Conservation (phyloP, 2,329 filamentous ascomycete species). For the Ramularia endophylla region DNA sequence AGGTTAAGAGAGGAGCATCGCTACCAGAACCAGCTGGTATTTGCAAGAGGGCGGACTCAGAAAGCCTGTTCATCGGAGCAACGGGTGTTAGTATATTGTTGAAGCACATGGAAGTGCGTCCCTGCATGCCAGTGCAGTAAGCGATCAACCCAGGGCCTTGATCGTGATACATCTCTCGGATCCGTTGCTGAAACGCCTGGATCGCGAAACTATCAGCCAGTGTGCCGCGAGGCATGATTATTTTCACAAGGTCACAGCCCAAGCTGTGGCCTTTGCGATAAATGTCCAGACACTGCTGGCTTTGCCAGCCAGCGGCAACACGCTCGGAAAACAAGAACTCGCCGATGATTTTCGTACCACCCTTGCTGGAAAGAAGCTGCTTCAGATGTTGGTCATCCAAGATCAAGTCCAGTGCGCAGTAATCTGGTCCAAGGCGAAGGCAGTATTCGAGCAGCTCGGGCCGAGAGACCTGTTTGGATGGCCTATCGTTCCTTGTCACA, state of each 20-base stretch:
- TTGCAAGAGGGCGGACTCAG: conserved; percentile 1
- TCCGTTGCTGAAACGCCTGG: conserved; percentile 48
- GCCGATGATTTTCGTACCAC: conserved; percentile 57
- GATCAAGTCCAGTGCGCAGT: conserved; percentile 53
- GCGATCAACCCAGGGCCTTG: conserved; percentile 24
- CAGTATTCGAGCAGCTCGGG: conserved; percentile 50
- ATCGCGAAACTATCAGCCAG: conserved; percentile 61
- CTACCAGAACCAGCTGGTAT: background rate
- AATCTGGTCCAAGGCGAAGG: conserved; percentile 58
- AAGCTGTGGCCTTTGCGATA: conserved; percentile 54
- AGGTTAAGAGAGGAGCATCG: conserved; percentile 47
- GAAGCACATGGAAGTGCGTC: conserved; percentile 60
- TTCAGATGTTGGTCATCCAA: conserved; percentile 48
- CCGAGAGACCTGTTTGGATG: conserved; percentile 18
- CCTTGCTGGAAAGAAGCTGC: conserved; percentile 47
- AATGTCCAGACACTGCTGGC: conserved; percentile 48
- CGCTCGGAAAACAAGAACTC: conserved; percentile 38
- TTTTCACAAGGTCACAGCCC: conserved; percentile 57
- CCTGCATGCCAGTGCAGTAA: conserved; percentile 55
- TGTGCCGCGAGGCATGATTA: conserved; percentile 52
- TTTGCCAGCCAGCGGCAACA: conserved; percentile 50
- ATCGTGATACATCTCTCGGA: conserved; percentile 27
- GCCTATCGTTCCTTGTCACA: conserved; percentile 17
- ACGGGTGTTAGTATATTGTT: conserved; percentile 61
- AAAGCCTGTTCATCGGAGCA: conserved; percentile 4